These are phyloP conservation scores for Debaryomyces nepalensis DNA, from an alignment of 1,139 yeast species.

Conservation along the genomic window DNA sequence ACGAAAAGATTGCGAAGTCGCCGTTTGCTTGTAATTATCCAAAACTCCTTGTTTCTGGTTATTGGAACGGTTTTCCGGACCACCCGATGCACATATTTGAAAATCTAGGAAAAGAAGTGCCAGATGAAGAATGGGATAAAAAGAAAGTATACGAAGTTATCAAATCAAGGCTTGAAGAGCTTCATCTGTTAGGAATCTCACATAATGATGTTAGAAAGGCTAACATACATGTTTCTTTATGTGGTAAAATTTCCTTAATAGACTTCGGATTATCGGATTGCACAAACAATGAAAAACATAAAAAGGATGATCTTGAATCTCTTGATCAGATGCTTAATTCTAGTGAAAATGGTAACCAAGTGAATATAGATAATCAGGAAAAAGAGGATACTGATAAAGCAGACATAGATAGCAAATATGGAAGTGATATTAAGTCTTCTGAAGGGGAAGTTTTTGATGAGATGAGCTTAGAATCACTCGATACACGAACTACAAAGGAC, in stretches of 20 bases:
- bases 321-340: slow-evolving; percentile 6
- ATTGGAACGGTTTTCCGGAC: slow-evolving; percentile 12
- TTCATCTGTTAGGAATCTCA: slow-evolving; percentile 10
- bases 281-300: slow-evolving; percentile 11
- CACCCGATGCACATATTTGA: slow-evolving; percentile 12
- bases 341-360: slow-evolving; percentile 2
- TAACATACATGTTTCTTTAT: slow-evolving; percentile 9
- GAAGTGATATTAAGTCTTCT: slow-evolving; percentile 1
- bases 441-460: slow-evolving; percentile 1
- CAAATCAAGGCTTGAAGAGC: slow-evolving; percentile 9
- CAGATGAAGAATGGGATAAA: slow-evolving; percentile 6
- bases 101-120: slow-evolving; percentile 6
- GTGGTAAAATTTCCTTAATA: slow-evolving; percentile 9
- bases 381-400: not conserved
- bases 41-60: slow-evolving; percentile 14
- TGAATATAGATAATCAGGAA: not conserved
- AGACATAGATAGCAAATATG: slow-evolving; percentile 1
- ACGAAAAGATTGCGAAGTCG: slow-evolving; percentile 12
- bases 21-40: slow-evolving; percentile 12
- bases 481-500: slow-evolving; percentile 2
- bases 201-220: slow-evolving; percentile 10
- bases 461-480: not conserved
- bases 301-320: slow-evolving; percentile 10
- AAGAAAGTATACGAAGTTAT: slow-evolving; percentile 6
- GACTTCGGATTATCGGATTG: slow-evolving; percentile 10